Evolutionary conservation across 495 filamentous ascomycete species (phyloP).

Genomic region (Polyplosphaeria fusca): DNA sequence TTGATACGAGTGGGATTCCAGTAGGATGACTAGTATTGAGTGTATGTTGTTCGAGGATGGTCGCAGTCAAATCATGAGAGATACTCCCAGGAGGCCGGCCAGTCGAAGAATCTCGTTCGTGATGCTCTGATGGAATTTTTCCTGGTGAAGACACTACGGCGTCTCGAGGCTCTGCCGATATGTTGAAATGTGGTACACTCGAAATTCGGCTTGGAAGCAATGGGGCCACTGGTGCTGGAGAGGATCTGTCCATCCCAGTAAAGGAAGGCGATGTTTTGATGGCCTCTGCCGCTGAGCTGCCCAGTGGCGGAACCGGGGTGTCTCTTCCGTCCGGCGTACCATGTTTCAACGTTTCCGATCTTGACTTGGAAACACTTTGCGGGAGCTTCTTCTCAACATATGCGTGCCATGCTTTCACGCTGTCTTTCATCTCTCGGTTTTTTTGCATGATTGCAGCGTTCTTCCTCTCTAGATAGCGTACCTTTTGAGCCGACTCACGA

Average conservation of each 20-base stretch:
- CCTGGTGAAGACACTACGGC: too few relatives aligned
- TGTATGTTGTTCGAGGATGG: too few relatives aligned
- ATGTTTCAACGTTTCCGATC: background rate
- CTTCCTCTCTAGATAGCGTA: constrained; percentile 22
- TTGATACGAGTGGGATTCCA: constrained; percentile 21
- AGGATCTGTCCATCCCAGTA: constrained; percentile 1
- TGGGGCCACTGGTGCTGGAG: constrained; percentile 1
- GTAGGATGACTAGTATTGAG: background rate
- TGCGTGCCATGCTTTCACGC: constrained; percentile 24
- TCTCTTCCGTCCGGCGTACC: background rate
- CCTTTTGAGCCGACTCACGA: constrained; percentile 11
- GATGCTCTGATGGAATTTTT: background rate
- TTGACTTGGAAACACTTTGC: constrained; percentile 6
- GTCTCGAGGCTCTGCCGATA: background rate
- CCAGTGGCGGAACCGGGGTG: background rate
- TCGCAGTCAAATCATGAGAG: too few relatives aligned
- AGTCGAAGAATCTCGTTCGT: background rate
- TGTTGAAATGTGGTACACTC: background rate
- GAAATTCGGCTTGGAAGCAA: background rate
- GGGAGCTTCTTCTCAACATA: constrained; percentile 19
- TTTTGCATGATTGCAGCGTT: constrained; percentile 27
- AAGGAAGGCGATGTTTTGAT: constrained; percentile 6
- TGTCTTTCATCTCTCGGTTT: constrained; percentile 33
- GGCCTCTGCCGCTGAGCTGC: background rate
- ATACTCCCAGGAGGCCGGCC: background rate